phyloP scores from a whole-genome alignment of 805 yeast species.

The Candida nemodendra region DNA sequence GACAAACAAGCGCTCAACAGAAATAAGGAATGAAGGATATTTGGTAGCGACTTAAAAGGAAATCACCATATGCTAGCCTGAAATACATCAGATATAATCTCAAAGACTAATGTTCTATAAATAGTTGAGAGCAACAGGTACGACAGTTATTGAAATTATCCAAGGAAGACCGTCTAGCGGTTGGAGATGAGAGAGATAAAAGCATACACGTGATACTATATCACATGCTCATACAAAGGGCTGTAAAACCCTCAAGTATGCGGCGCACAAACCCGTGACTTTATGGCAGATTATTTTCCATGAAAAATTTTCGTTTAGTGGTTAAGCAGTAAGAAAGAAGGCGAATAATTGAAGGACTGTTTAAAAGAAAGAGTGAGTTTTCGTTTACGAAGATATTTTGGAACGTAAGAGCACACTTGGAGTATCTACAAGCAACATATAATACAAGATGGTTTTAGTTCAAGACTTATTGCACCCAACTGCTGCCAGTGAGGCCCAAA shows the following conservation, averaged over 20 bases:
- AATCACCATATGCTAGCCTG: too few relatives aligned
- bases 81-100: too few relatives aligned
- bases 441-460: constrained; percentile 74
- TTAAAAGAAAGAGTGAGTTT: too few relatives aligned
- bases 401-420: not conserved
- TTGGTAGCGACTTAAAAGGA: too few relatives aligned
- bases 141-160: not conserved
- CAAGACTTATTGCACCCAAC: constrained; percentile 98
- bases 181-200: not conserved
- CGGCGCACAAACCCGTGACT: constrained; percentile 3
- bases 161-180: too few relatives aligned
- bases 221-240: constrained; percentile 7
- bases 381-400: not conserved
- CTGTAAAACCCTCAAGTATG: constrained; percentile 1
- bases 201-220: not conserved
- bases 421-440: not conserved
- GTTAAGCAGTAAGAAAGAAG: not conserved
- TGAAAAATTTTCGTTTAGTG: constrained; percentile 8
- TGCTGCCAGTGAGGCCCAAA: constrained; percentile 93
- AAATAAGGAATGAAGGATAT: too few relatives aligned
- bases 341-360: not conserved
- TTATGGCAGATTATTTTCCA: constrained; percentile 1
- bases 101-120: too few relatives aligned
- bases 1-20: too few relatives aligned
- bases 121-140: not conserved